phyloP scores from a whole-genome alignment of 129 eudicot genomes.

The Tanacetum coccineum region DNA sequence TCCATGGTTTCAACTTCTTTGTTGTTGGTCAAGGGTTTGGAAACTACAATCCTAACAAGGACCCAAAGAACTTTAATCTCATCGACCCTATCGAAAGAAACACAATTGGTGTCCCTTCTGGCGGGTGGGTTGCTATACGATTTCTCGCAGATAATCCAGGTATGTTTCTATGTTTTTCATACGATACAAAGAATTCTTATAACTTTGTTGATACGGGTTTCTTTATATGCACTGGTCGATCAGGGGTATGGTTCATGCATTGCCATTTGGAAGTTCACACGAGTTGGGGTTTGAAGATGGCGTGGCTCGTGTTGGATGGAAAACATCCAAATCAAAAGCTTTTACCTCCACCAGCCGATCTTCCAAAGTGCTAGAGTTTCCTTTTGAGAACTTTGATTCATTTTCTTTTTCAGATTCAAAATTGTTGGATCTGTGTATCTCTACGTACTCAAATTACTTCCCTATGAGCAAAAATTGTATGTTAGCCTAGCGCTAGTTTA shows the following conservation, averaged over 20 bases:
- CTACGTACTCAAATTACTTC: too few species aligned
- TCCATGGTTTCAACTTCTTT: conserved; percentile 9
- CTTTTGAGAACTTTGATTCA: not conserved
- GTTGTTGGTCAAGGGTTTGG: conserved; percentile 9
- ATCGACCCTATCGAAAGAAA: conserved; percentile 8
- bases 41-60: conserved; percentile 1
- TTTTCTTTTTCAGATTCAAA: not conserved
- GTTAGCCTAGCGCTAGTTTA: too few species aligned
- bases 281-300: conserved; percentile 12
- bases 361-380: conserved; percentile 32
- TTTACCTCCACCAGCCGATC: conserved; percentile 35
- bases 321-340: conserved; percentile 4
- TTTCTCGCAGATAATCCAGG: conserved; percentile 21
- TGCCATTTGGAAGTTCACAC: conserved; percentile 6
- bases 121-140: conserved; percentile 10
- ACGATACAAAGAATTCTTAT: not conserved
- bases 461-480: too few species aligned
- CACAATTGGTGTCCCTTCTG: conserved; percentile 11
- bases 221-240: not conserved
- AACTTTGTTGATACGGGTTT: not conserved
- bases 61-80: conserved; percentile 2
- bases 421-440: not conserved
- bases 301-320: conserved; percentile 9
- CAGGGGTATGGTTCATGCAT: conserved; percentile 12
- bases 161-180: not conserved